phyloP scores from a whole-genome alignment of 331 rosid genomes.

The Quercus phellos region DNA sequence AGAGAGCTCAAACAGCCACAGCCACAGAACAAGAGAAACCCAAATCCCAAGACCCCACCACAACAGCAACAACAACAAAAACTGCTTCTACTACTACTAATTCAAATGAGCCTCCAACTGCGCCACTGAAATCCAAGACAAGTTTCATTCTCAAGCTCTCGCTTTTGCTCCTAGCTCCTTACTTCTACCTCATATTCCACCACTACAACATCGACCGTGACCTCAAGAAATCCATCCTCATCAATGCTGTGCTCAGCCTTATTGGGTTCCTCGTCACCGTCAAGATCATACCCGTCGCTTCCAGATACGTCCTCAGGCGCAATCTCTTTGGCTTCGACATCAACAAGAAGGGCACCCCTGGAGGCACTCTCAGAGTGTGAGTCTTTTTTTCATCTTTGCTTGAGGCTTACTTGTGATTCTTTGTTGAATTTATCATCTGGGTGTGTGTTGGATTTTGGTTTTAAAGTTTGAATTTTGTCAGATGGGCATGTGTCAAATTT shows the following conservation, averaged over 20 bases:
- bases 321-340: conserved; percentile 82
- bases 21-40: conserved; percentile 5
- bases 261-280: conserved; percentile 53
- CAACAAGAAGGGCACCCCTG: conserved; percentile 86
- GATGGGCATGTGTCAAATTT: neutral
- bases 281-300: conserved; percentile 78
- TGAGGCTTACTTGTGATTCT: neutral
- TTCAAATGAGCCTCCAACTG: conserved; percentile 47
- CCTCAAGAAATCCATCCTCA: conserved; percentile 58
- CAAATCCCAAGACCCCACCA: conserved; percentile 23
- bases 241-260: conserved; percentile 74
- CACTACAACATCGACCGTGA: conserved; percentile 54
- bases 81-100: neutral
- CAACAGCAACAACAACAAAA: neutral
- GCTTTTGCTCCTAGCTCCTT: conserved; percentile 46
- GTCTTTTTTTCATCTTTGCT: conserved; percentile 5
- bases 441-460: neutral
- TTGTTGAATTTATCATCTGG: neutral
- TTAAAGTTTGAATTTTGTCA: neutral
- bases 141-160: conserved; percentile 59
- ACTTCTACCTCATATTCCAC: conserved; percentile 56
- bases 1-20: conserved; percentile 45
- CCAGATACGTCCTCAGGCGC: conserved; percentile 65
- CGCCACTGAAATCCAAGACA: conserved; percentile 53
- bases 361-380: conserved; percentile 77